phyloP scores from a whole-genome alignment of 257 asterid species.

The Gentiana macrophylla region DNA sequence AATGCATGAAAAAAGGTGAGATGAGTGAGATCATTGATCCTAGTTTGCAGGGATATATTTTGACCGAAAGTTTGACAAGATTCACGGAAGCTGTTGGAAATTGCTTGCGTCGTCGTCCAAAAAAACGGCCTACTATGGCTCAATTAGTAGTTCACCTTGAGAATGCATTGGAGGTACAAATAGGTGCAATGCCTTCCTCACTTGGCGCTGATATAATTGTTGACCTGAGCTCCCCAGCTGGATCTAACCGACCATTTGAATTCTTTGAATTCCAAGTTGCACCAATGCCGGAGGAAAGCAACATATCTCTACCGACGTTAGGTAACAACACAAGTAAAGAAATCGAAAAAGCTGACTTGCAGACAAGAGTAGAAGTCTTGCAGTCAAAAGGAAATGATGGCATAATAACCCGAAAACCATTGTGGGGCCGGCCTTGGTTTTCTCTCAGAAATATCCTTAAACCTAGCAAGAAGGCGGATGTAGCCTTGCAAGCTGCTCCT shows the following conservation, averaged over 20 bases:
- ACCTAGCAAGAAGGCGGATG: not conserved
- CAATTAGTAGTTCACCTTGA: constrained; percentile 14
- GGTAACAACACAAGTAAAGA: not conserved
- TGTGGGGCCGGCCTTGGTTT: no score
- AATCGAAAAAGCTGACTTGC: not conserved
- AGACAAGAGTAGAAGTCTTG: not conserved
- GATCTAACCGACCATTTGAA: not conserved
- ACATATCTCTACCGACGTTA: no score
- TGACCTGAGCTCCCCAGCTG: not conserved
- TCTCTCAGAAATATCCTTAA: no score
- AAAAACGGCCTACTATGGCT: constrained; percentile 20
- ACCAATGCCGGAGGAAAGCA: not conserved
- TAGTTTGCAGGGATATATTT: not conserved
- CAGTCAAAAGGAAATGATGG: not conserved
- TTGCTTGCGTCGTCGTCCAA: constrained; percentile 9
- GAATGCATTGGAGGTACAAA: constrained; percentile 14
- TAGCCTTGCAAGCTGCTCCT: constrained; percentile 2
- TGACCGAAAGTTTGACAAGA: constrained; percentile 1
- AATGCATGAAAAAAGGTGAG: constrained; percentile 6
- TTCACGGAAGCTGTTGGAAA: not conserved
- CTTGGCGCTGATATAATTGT: not conserved
- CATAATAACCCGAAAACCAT: not conserved
- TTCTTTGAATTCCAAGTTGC: not conserved
- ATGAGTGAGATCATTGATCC: constrained; percentile 1
- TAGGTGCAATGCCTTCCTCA: not conserved